phyloP scores from a whole-genome alignment of 345 rosid genomes.

The Acer yangbiense region DNA sequence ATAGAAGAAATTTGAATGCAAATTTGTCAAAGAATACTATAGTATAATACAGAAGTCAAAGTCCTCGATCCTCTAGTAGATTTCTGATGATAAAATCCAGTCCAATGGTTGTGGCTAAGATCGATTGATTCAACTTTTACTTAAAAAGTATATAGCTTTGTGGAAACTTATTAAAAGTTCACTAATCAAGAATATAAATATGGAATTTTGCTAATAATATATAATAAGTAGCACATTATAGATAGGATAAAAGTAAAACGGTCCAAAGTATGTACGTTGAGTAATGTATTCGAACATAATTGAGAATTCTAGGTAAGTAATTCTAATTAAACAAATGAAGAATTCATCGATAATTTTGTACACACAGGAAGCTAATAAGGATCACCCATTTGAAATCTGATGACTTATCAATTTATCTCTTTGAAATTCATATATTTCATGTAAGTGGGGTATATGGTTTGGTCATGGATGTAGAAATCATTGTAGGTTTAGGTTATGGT shows the following conservation, averaged over 20 bases:
- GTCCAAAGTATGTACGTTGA: too few species aligned
- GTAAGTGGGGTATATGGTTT: not conserved
- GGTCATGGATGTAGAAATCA: constrained; percentile 1
- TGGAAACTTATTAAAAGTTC: too few species aligned
- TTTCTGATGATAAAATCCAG: not conserved
- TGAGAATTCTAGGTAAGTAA: too few species aligned
- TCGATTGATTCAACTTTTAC: too few species aligned
- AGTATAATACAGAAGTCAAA: not conserved
- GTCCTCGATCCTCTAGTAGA: not conserved
- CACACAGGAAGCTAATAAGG: not conserved
- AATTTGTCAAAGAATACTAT: constrained; percentile 2
- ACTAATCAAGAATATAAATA: too few species aligned
- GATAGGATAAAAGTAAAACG: too few species aligned
- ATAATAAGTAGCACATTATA: too few species aligned
- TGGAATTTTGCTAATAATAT: too few species aligned
- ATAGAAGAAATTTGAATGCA: not conserved
- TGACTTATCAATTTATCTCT: not conserved
- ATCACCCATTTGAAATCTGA: not conserved
- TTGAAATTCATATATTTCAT: not conserved
- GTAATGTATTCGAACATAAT: too few species aligned
- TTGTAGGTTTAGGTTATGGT: not conserved
- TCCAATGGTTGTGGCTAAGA: not conserved
- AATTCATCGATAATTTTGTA: not conserved
- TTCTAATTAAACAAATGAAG: too few species aligned
- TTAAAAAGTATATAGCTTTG: too few species aligned